Conservation (phyloP, 441 rosid species). For the Pelargonium cotyledonis region DNA sequence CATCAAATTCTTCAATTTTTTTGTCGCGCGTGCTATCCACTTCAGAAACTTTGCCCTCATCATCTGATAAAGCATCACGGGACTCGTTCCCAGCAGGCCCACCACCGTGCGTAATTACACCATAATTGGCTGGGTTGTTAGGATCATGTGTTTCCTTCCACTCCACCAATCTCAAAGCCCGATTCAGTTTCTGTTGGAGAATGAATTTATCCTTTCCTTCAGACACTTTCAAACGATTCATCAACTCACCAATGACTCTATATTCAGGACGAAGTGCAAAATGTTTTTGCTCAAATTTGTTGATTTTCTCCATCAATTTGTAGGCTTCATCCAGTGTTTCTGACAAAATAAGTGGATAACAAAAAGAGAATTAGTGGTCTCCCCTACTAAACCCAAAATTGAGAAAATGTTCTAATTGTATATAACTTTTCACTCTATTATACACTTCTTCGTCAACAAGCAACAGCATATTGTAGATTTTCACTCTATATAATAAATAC, state of each 20-base stretch:
- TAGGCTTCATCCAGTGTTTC: slow-evolving; percentile 68
- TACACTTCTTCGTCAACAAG: not conserved
- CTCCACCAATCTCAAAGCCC: slow-evolving; percentile 73
- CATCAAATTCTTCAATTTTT: slow-evolving; percentile 85
- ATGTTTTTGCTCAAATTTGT: slow-evolving; percentile 80
- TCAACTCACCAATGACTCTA: slow-evolving; percentile 80
- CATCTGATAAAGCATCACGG: not conserved
- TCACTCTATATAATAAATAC: not conserved
- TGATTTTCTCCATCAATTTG: slow-evolving; percentile 68
- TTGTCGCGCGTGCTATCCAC: slow-evolving; percentile 10
- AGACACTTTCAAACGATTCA: slow-evolving; percentile 64
- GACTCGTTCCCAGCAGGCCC: slow-evolving; percentile 10
- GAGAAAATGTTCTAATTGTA: not conserved
- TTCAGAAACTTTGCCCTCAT: not conserved
- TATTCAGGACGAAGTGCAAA: slow-evolving; percentile 65
- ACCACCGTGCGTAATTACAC: slow-evolving; percentile 45
- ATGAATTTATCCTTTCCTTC: slow-evolving; percentile 84
- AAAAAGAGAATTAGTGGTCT: not conserved
- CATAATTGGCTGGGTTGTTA: slow-evolving; percentile 66
- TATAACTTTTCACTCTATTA: not conserved
- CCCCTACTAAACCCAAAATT: not conserved
- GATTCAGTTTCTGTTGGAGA: slow-evolving; percentile 75
- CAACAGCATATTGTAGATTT: not conserved
- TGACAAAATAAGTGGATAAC: slow-evolving; percentile 22
- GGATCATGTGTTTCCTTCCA: slow-evolving; percentile 94